Evolutionary conservation across 2,329 filamentous ascomycete genomes (phyloP).

Genomic region (Colletotrichum trifolii): DNA sequence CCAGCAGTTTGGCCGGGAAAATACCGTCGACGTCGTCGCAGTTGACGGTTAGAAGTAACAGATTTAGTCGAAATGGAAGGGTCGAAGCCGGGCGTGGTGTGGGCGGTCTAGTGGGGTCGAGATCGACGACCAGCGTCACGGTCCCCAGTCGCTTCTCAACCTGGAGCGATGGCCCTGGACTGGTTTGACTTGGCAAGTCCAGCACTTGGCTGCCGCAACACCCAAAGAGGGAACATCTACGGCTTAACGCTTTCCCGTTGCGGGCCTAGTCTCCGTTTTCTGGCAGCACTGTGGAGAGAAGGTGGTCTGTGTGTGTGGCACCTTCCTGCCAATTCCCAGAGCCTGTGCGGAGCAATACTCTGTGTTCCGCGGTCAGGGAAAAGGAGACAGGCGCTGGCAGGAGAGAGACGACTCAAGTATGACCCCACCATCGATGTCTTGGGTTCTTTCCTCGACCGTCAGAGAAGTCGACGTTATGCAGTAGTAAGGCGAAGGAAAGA

Average conservation of each 20-base stretch:
- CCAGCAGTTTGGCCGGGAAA: too few relatives aligned
- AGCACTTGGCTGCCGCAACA: conserved; percentile 33
- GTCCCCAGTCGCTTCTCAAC: neutral
- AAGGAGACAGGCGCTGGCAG: too few relatives aligned
- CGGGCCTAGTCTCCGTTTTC: conserved; percentile 16
- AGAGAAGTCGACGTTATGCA: neutral
- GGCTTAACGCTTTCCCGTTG: conserved; percentile 19
- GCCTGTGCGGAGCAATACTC: too few relatives aligned
- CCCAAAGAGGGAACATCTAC: conserved; percentile 32
- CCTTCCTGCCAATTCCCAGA: too few relatives aligned
- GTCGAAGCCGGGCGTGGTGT: conserved; percentile 20
- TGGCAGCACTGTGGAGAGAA: neutral
- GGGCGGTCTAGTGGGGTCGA: conserved; percentile 10
- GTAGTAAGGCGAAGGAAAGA: neutral
- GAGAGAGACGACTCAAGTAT: neutral
- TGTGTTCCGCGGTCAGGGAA: too few relatives aligned
- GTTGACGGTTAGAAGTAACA: conserved; percentile 29
- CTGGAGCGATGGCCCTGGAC: conserved; percentile 3
- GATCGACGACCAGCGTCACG: conserved; percentile 31
- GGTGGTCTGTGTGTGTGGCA: too few relatives aligned
- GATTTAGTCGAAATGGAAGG: conserved; percentile 35
- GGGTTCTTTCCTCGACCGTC: neutral
- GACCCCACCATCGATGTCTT: neutral
- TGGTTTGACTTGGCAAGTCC: conserved; percentile 36
- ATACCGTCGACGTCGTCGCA: too few relatives aligned